A percentile compares a stretch with the other conserved stretches of the same genome.
Conservation (phyloP, 2,329 filamentous ascomycete genomes). For the Sordariomycetes sp. region DNA sequence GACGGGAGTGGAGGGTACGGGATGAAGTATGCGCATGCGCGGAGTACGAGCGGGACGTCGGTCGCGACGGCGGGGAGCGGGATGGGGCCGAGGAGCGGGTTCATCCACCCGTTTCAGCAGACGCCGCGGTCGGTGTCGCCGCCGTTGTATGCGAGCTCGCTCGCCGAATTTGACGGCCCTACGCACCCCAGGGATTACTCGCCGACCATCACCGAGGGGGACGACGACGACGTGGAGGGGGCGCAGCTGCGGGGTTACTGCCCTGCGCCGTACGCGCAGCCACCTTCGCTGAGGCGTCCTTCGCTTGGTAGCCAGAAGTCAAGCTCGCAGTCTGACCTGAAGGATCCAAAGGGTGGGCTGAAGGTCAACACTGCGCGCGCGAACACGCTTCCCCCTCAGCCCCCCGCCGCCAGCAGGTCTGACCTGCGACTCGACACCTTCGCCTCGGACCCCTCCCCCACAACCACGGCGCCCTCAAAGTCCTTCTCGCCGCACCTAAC, state of each 20-base stretch:
- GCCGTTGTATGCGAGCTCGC: conserved; percentile 43
- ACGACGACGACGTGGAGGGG: conserved; percentile 21
- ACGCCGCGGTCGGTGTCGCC: conserved; percentile 47
- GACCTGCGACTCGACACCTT: conserved; percentile 26
- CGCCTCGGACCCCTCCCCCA: conserved; percentile 3
- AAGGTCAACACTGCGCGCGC: conserved; percentile 24
- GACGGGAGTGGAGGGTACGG: background rate
- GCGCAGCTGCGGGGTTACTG: conserved; percentile 1
- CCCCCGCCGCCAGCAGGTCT: conserved; percentile 29
- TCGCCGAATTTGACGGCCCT: conserved; percentile 33
- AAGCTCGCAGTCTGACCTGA: conserved; percentile 23
- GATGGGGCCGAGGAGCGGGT: conserved; percentile 22
- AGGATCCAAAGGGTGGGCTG: conserved; percentile 14
- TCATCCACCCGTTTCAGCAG: conserved; percentile 54
- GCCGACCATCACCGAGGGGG: conserved; percentile 40
- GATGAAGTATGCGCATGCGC: conserved; percentile 37
- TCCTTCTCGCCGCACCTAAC: conserved; percentile 1
- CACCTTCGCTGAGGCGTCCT: conserved; percentile 15
- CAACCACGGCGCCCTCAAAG: background rate
- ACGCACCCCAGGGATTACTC: conserved; percentile 33
- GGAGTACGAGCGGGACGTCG: conserved; percentile 45
- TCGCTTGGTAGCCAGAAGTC: conserved; percentile 25
- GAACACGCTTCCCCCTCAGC: conserved; percentile 10
- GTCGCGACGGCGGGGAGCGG: conserved; percentile 40
- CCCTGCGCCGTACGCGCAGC: conserved; percentile 15